Conservation (phyloP, 768 basidiomycete genomes). For the Filobasidium wieringae region DNA sequence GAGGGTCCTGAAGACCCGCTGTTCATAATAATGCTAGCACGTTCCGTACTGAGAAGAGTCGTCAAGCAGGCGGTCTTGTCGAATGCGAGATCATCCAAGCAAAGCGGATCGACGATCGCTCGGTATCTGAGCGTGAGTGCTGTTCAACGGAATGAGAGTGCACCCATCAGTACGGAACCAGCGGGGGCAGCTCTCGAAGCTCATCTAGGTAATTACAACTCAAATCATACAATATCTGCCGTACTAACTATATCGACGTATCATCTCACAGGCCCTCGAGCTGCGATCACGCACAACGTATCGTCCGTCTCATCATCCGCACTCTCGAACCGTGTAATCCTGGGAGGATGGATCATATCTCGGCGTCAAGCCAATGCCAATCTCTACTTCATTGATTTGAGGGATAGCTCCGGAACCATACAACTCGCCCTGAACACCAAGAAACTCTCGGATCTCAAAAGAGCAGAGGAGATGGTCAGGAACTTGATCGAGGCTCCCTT, state of each 20-base stretch:
- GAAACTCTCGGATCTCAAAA: conserved; percentile 20
- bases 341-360: conserved; percentile 71
- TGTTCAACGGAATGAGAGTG: background rate
- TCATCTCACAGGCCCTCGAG: conserved; percentile 21
- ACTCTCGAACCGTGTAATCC: conserved; percentile 52
- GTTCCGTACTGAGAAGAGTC: background rate
- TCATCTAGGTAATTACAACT: background rate
- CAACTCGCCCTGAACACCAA: conserved; percentile 62
- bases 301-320: conserved; percentile 48
- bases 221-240: background rate
- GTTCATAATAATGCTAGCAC: background rate
- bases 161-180: background rate
- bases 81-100: background rate
- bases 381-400: conserved; percentile 76
- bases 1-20: no score
- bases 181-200: background rate
- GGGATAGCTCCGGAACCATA: conserved; percentile 61
- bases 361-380: conserved; percentile 51
- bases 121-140: background rate
- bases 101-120: background rate
- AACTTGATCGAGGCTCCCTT: conserved; percentile 53
- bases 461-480: conserved; percentile 29
- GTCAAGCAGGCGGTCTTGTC: background rate
- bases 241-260: no score
- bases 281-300: conserved; percentile 50